Percentiles rank a stretch among this genome's conserved stretches.
Evolutionary conservation across 2,329 filamentous ascomycete species (phyloP).

Genomic region (Thielaviopsis musarum): DNA sequence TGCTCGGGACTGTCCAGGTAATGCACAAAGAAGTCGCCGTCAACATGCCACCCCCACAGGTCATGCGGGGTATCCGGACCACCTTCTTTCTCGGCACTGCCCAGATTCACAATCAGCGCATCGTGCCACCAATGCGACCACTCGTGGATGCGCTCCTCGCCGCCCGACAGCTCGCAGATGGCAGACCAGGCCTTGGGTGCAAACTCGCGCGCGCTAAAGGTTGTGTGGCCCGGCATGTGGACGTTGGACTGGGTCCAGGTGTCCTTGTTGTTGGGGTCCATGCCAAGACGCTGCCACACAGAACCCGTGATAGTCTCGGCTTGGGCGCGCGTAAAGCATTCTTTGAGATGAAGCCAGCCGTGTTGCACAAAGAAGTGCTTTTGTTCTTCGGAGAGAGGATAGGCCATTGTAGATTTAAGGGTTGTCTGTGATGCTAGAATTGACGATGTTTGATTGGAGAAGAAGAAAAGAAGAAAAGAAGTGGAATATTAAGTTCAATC

Average conservation of each 20-base stretch:
- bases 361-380: conserved; percentile 25
- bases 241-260: conserved; percentile 47
- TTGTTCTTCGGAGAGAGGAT: conserved; percentile 22
- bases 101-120: conserved; percentile 53
- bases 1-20: conserved; percentile 57
- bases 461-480: neutral
- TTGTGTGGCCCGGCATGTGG: conserved; percentile 47
- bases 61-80: conserved; percentile 32
- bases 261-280: conserved; percentile 43
- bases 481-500: neutral
- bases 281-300: conserved; percentile 49
- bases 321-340: conserved; percentile 23
- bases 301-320: conserved; percentile 21
- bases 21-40: conserved; percentile 58
- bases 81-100: conserved; percentile 34
- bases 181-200: conserved; percentile 50
- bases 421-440: neutral
- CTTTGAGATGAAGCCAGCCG: conserved; percentile 21
- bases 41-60: conserved; percentile 47
- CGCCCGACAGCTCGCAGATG: conserved; percentile 49
- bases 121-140: conserved; percentile 44
- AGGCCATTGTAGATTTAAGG: neutral
- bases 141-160: conserved; percentile 35
- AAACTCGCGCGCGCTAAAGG: conserved; percentile 35
- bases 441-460: neutral